These are phyloP conservation scores for Clohesyomyces aquaticus DNA, from an alignment of 495 filamentous ascomycete species.

Conservation along the genomic window DNA sequence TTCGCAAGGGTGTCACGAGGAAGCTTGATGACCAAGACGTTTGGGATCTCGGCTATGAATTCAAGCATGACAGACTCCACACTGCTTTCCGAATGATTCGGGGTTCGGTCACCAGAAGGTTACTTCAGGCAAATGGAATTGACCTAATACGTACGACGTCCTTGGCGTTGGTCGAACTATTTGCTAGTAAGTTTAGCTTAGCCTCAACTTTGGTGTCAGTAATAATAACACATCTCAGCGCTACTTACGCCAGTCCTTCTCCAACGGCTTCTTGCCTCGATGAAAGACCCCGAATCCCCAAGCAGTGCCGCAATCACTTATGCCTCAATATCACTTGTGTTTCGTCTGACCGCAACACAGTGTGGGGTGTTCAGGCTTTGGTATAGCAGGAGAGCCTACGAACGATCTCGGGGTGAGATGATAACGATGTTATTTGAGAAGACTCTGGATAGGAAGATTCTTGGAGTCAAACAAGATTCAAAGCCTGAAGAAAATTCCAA, in stretches of 20 bases:
- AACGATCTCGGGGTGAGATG: conserved; percentile 80
- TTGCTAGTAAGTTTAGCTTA: conserved; percentile 52
- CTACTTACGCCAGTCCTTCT: conserved; percentile 70
- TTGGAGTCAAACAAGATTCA: conserved; percentile 53
- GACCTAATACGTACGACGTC: conserved; percentile 70
- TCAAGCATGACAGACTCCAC: conserved; percentile 73
- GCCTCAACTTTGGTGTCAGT: not conserved
- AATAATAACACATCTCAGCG: conserved; percentile 37
- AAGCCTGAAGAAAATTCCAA: conserved; percentile 8
- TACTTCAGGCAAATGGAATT: conserved; percentile 72
- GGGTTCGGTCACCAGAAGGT: conserved; percentile 69
- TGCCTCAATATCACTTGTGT: conserved; percentile 61
- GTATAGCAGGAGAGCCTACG: conserved; percentile 75
- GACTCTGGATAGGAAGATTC: conserved; percentile 73
- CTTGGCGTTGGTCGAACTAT: conserved; percentile 64
- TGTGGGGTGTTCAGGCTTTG: conserved; percentile 71
- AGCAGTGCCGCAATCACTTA: conserved; percentile 66
- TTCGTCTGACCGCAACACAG: conserved; percentile 66
- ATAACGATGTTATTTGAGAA: conserved; percentile 89
- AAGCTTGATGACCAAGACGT: conserved; percentile 77
- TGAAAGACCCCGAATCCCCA: conserved; percentile 57
- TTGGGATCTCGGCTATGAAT: conserved; percentile 74
- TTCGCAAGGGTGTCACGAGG: conserved; percentile 61
- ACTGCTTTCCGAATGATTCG: conserved; percentile 70
- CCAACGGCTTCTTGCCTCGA: conserved; percentile 70